Percentiles rank a stretch among this genome's conserved stretches.
phyloP scores from a whole-genome alignment of 2,329 filamentous ascomycete genomes.

The Colletotrichum orchidophilum region DNA sequence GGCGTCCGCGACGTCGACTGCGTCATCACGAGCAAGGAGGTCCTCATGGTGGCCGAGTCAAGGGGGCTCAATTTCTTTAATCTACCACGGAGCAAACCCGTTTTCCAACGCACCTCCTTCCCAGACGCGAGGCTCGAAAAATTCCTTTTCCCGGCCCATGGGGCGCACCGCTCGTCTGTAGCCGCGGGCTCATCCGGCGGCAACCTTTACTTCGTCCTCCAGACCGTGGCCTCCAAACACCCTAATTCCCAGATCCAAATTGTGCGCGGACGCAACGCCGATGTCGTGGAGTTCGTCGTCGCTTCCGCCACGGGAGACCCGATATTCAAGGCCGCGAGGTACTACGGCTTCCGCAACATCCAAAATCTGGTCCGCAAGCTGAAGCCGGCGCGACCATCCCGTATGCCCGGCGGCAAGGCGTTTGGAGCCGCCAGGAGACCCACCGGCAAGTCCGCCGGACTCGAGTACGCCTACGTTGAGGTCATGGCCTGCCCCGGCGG shows the following conservation, averaged over 20 bases:
- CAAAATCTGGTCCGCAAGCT: conserved; percentile 95
- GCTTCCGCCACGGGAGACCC: conserved; percentile 63
- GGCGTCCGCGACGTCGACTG: conserved; percentile 92
- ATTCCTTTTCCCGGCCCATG: conserved; percentile 76
- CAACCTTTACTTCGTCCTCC: conserved; percentile 85
- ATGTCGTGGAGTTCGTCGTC: conserved; percentile 88
- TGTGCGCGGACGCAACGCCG: conserved; percentile 83
- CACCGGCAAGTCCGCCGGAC: conserved; percentile 56
- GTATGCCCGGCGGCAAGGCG: conserved; percentile 79
- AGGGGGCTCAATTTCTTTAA: conserved; percentile 80
- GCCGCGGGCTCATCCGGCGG: conserved; percentile 86
- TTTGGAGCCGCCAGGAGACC: conserved; percentile 65
- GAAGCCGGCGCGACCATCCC: conserved; percentile 80
- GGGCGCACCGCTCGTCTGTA: conserved; percentile 54
- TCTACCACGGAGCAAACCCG: conserved; percentile 68
- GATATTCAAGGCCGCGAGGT: conserved; percentile 84
- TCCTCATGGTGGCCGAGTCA: conserved; percentile 87
- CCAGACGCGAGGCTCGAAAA: conserved; percentile 75
- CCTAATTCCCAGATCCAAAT: conserved; percentile 77
- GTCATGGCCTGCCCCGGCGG: conserved; percentile 99
- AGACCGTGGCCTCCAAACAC: conserved; percentile 75
- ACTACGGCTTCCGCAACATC: conserved; percentile 98
- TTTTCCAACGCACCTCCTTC: conserved; percentile 63
- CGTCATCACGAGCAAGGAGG: conserved; percentile 95
- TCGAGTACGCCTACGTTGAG: conserved; percentile 92